Evolutionary conservation across 2,329 filamentous ascomycete species (phyloP).

Genomic region (Fusarium chaquense): DNA sequence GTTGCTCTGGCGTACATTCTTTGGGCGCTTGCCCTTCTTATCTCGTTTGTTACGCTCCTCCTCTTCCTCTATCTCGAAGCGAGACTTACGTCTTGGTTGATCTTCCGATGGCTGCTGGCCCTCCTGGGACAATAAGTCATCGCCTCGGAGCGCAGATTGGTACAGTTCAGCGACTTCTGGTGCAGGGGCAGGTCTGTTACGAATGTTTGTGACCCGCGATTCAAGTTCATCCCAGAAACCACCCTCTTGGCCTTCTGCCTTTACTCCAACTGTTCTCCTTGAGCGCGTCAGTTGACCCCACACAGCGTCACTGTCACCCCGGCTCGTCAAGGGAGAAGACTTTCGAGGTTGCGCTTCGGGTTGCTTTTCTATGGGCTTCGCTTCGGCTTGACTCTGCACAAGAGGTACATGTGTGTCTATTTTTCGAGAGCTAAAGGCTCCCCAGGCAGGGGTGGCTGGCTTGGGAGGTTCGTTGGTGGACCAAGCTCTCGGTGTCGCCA

Average conservation of each 20-base stretch:
- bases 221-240: constrained; percentile 46
- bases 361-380: background rate
- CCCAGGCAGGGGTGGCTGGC: constrained; percentile 33
- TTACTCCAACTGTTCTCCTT: constrained; percentile 17
- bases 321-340: background rate
- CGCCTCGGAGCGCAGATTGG: constrained; percentile 6
- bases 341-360: background rate
- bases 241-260: background rate
- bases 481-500: constrained; percentile 47
- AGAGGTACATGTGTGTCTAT: constrained; percentile 39
- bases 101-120: constrained; percentile 22
- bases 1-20: constrained; percentile 38
- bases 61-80: constrained; percentile 50
- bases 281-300: constrained; percentile 47
- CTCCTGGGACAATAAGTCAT: constrained; percentile 4
- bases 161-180: background rate
- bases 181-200: constrained; percentile 17
- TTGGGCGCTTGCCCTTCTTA: constrained; percentile 46
- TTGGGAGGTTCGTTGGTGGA: constrained; percentile 30
- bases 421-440: constrained; percentile 42
- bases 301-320: constrained; percentile 14
- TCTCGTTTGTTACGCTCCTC: constrained; percentile 37
- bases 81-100: constrained; percentile 47
- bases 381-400: background rate
- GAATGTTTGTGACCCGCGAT: constrained; percentile 39